Base-by-base conservation (phyloP, 106 monocot species). In the Alisma plantagoaquatica region DNA sequence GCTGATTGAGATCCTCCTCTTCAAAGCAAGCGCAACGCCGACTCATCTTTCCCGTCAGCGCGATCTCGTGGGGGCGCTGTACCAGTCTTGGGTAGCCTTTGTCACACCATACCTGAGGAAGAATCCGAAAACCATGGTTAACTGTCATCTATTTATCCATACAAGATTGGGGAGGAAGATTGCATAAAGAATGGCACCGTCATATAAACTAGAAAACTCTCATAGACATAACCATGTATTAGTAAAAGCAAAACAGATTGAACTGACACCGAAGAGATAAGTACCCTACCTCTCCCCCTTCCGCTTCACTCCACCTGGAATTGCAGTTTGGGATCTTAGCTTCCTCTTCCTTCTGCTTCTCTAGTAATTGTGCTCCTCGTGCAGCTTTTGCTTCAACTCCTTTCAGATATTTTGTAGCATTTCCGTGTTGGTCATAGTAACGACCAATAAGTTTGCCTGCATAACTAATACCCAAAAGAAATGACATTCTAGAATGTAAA, bases 261-360 rank as follows among this genome's bases (percentile, higher is more conserved):
- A n/a, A n/a, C n/a, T n/a, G n/a, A n/a, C n/a, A n/a, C n/a, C n/a
- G n/a, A n/a, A n/a, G n/a, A n/a, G n/a, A n/a, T n/a, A n/a, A n/a
- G 43, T 49, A 49, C 6, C 27, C 23, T 68, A 98, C 96, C 81
- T 89, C 62, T 59, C 89, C 96, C 49, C 96, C 96, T 27, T 89
- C 96, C 29, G 75, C 58, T 43, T 98, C 63, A 54, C 89, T 98
- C 96, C 96, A 98, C 74, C 47, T 98, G 30, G 96, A 98, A 57
- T 89, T 98, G 81, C 96, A 98, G 64, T 76, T 76, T 10, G 89
- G 78, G 60, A 85, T 61, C 58, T 79, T 89, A 46, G 80, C 70
- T 59, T 96, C 96, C 67, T 89, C 89, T 2, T 29, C 54, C 54
- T 98, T 90, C 51, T 98, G 96, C 33, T 89, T 98, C 64, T 89